A percentile compares a stretch with the other conserved stretches of the same genome.
Conservation (phyloP, 1,284 basidiomycete genomes). For the Microbotryum lychnidis-dioicae region DNA sequence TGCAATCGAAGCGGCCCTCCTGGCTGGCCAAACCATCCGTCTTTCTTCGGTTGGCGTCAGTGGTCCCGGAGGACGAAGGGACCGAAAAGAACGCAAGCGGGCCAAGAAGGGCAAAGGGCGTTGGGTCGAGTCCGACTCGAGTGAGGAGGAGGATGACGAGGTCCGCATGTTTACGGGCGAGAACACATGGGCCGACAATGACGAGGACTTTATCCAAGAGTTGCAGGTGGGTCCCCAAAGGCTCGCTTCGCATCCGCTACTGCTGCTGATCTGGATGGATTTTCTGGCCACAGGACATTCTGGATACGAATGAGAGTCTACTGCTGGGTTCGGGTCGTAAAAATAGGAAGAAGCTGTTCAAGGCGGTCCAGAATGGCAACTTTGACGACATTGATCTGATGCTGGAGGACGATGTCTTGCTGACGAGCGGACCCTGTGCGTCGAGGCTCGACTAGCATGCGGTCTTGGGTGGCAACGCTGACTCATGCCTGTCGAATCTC, state of each 20-base stretch:
- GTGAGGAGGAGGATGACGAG: conserved; percentile 14
- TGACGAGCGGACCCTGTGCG: conserved; percentile 8
- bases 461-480: too few relatives aligned
- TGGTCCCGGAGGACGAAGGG: conserved; percentile 9
- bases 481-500: too few relatives aligned
- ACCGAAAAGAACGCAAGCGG: conserved; percentile 14
- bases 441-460: not conserved
- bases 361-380: conserved; percentile 21
- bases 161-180: conserved; percentile 14
- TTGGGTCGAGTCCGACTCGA: conserved; percentile 3
- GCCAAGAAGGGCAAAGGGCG: conserved; percentile 26
- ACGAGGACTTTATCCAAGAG: conserved; percentile 22
- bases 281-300: conserved; percentile 8
- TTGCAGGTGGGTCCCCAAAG: conserved; percentile 18
- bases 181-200: conserved; percentile 23
- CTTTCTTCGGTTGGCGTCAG: conserved; percentile 18
- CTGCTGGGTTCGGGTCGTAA: conserved; percentile 18
- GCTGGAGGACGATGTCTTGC: conserved; percentile 13
- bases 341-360: conserved; percentile 30
- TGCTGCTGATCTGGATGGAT: not conserved
- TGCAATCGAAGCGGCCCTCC: conserved; percentile 22
- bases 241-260: not conserved
- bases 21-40: conserved; percentile 16
- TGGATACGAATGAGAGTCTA: conserved; percentile 17
- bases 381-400: conserved; percentile 24